A percentile compares a stretch with the other conserved stretches of the same genome.
Evolutionary conservation across 2,329 filamentous ascomycete species (phyloP).

Genomic region (Botrytis tulipae): DNA sequence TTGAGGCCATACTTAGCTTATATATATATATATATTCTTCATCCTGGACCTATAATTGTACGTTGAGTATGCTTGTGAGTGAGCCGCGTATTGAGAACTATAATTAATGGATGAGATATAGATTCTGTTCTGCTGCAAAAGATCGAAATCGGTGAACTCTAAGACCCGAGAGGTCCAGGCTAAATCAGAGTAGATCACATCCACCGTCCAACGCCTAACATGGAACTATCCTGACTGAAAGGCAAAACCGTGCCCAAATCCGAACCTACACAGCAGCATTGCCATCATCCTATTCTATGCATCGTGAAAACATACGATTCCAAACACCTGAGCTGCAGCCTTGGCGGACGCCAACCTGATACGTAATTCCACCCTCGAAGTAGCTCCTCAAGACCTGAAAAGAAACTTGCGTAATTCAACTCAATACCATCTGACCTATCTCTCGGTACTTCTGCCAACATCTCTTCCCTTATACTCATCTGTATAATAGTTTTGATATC

Average conservation of each 20-base stretch:
- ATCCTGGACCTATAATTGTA: neutral
- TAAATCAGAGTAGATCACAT: neutral
- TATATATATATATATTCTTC: neutral
- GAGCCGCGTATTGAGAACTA: neutral
- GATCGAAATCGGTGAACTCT: neutral
- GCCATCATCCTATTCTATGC: neutral
- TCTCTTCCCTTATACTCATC: neutral
- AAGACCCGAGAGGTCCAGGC: too few species aligned
- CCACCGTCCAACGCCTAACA: too few species aligned
- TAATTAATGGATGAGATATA: neutral
- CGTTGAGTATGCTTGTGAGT: neutral
- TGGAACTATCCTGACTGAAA: too few species aligned
- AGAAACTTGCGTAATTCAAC: too few species aligned
- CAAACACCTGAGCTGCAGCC: too few species aligned
- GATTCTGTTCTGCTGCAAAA: neutral
- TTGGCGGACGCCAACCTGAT: neutral
- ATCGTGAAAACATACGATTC: neutral
- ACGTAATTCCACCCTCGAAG: too few species aligned
- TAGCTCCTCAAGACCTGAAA: neutral
- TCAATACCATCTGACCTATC: too few species aligned
- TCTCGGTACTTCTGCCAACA: neutral
- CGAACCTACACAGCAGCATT: too few species aligned
- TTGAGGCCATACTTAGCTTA: neutral
- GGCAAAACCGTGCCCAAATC: neutral
- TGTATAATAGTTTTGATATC: too few species aligned